Evolutionary conservation across 2,329 filamentous ascomycete species (phyloP).

Genomic region (Fusarium sp.): DNA sequence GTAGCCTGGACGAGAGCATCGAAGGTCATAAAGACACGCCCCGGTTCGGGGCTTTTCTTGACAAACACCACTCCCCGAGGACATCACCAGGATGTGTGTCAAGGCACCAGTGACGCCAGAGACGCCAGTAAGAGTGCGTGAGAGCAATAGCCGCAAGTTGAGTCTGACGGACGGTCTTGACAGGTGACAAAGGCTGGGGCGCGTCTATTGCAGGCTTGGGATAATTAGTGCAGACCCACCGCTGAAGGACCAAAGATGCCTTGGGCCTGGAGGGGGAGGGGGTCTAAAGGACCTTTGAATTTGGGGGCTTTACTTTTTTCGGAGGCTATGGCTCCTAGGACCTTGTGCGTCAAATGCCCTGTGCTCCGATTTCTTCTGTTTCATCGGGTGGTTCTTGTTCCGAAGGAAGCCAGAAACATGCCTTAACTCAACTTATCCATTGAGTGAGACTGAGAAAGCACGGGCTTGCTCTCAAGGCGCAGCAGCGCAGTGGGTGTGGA

Average conservation of each 20-base stretch:
- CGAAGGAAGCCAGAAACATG: slow-evolving; percentile 13
- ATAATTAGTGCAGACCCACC: slow-evolving; percentile 38
- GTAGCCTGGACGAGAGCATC: slow-evolving; percentile 43
- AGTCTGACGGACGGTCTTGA: slow-evolving; percentile 47
- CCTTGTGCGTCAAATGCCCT: slow-evolving; percentile 33
- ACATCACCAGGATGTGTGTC: slow-evolving; percentile 32
- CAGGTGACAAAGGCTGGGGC: slow-evolving; percentile 45
- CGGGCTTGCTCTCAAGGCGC: slow-evolving; percentile 40
- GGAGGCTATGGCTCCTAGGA: slow-evolving; percentile 20
- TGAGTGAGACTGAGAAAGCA: slow-evolving; percentile 27
- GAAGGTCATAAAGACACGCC: slow-evolving; percentile 36
- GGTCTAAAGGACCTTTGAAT: slow-evolving; percentile 32
- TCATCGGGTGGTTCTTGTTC: slow-evolving; percentile 23
- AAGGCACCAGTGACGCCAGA: slow-evolving; percentile 46
- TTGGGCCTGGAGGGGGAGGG: slow-evolving; percentile 31
- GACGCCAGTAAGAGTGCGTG: slow-evolving; percentile 41
- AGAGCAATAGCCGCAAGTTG: slow-evolving; percentile 43
- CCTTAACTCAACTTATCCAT: slow-evolving; percentile 20
- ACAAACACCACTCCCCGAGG: slow-evolving; percentile 21
- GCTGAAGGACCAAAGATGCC: slow-evolving; percentile 40
- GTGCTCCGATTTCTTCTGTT: slow-evolving; percentile 29
- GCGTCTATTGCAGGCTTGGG: slow-evolving; percentile 44
- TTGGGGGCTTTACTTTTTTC: slow-evolving; percentile 30
- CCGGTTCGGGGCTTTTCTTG: slow-evolving; percentile 14
- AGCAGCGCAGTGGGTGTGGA: slow-evolving; percentile 40